Percentiles rank a stretch among this genome's conserved stretches.
Conservation (phyloP, 345 rosid genomes). For the Moringa oleifera region DNA sequence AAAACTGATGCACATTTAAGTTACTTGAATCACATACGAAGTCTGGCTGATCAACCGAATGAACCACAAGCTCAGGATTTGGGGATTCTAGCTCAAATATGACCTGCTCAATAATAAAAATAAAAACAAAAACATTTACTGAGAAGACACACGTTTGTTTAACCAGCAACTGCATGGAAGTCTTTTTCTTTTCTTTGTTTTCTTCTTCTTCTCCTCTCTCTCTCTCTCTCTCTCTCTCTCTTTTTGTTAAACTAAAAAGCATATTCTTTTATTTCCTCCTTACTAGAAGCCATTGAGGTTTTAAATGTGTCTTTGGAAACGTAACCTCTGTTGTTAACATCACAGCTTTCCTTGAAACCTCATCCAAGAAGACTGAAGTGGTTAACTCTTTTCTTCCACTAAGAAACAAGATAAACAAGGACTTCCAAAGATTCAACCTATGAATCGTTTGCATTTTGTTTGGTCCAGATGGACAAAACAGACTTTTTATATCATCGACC, state of each 20-base stretch:
- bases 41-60: constrained; percentile 45
- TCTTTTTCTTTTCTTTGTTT: no score
- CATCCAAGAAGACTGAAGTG: neutral
- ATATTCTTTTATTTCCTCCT: neutral
- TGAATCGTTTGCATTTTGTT: no score
- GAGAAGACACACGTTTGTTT: neutral
- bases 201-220: no score
- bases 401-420: no score
- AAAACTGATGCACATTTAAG: constrained; percentile 33
- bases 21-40: constrained; percentile 52
- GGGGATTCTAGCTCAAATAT: constrained; percentile 71
- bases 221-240: no score
- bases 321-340: neutral
- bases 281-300: neutral
- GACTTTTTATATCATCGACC: no score
- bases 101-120: constrained; percentile 33
- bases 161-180: no score
- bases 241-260: no score
- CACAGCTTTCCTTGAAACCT: neutral
- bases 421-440: no score
- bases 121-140: neutral
- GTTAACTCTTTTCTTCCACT: no score
- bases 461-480: no score
- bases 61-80: constrained; percentile 34
- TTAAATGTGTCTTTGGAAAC: no score